phyloP scores from a whole-genome alignment of 2,329 filamentous ascomycete genomes.

The Fonsecaea pedrosoi region DNA sequence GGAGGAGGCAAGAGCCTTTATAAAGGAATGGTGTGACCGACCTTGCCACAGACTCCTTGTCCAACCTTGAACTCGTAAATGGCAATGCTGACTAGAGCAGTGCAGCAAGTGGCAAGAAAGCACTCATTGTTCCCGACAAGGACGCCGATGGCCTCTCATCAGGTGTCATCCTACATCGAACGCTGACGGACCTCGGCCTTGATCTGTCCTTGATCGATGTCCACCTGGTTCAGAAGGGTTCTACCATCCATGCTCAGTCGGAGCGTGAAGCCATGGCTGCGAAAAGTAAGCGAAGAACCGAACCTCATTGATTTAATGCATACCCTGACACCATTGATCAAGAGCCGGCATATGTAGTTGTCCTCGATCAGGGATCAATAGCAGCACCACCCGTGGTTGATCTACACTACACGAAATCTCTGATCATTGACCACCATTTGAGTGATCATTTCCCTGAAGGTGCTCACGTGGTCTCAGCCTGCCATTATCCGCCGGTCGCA shows the following conservation, averaged over 20 bases:
- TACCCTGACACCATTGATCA: not conserved
- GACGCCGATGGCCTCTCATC: conserved; percentile 72
- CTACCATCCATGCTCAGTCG: conserved; percentile 61
- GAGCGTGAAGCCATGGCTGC: conserved; percentile 61
- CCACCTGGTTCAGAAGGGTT: conserved; percentile 67
- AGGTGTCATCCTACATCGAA: conserved; percentile 67
- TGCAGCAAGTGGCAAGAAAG: conserved; percentile 57
- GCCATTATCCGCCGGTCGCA: conserved; percentile 68
- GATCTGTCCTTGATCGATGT: conserved; percentile 60
- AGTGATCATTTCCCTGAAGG: conserved; percentile 65
- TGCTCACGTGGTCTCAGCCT: conserved; percentile 65
- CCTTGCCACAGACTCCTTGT: not conserved
- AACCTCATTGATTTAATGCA: not conserved
- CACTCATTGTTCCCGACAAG: conserved; percentile 71
- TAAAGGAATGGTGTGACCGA: conserved; percentile 62
- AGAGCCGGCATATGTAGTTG: conserved; percentile 64
- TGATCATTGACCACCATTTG: conserved; percentile 72
- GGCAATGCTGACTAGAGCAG: conserved; percentile 46
- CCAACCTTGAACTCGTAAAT: not conserved
- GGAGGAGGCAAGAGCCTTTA: conserved; percentile 61
- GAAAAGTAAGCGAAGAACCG: conserved; percentile 35
- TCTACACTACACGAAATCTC: conserved; percentile 52
- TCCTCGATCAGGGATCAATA: conserved; percentile 70
- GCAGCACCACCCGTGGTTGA: conserved; percentile 62
- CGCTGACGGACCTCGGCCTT: conserved; percentile 65